phyloP scores from a whole-genome alignment of 225 moss, liverwort and hornwort genomes.

The Asterella californica region DNA sequence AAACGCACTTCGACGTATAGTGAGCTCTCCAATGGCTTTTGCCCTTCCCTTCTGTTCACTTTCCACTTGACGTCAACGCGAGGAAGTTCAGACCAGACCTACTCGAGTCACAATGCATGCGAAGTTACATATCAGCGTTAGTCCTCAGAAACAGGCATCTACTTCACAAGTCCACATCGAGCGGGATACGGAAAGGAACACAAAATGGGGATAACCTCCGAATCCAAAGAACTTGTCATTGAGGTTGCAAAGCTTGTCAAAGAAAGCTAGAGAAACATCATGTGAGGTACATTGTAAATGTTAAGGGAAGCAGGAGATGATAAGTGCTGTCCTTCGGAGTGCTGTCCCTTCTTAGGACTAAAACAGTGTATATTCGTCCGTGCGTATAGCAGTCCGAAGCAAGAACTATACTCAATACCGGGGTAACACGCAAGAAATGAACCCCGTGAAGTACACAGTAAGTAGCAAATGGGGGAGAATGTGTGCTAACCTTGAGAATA shows the following conservation, averaged over 20 bases:
- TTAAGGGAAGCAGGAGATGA: background rate
- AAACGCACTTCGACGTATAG: conserved; percentile 64
- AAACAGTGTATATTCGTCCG: background rate
- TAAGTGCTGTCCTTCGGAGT: no score
- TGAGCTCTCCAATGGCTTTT: conserved; percentile 42
- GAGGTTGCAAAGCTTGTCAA: background rate
- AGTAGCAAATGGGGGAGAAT: no score
- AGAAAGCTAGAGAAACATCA: background rate
- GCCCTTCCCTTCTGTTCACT: conserved; percentile 44
- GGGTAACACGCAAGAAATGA: no score
- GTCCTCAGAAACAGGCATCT: background rate
- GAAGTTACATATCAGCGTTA: background rate
- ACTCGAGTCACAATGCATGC: conserved; percentile 5
- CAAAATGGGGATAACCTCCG: background rate
- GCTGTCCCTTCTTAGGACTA: background rate
- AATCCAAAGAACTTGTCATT: background rate
- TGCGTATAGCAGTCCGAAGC: no score
- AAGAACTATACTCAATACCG: no score
- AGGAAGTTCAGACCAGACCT: conserved; percentile 80
- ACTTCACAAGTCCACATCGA: background rate
- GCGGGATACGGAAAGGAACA: background rate
- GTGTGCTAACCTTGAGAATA: background rate
- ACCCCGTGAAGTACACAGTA: no score
- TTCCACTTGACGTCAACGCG: conserved; percentile 69
- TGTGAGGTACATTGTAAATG: background rate